Conservation (phyloP, 805 yeast species). For the Candida tibetensis region DNA sequence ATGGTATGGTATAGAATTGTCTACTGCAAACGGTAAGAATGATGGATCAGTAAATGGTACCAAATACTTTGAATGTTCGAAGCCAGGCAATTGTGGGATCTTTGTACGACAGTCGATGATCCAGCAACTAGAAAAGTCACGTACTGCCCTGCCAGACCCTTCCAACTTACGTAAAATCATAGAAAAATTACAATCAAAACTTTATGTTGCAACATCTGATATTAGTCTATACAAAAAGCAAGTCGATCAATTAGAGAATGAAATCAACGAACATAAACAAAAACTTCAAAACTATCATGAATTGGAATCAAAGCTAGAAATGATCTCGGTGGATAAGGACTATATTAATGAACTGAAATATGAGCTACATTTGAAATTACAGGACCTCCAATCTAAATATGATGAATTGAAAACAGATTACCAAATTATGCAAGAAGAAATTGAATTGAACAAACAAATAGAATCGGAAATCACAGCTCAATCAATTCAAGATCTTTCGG, state of each 20-base stretch:
- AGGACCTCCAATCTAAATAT: slow-evolving; percentile 26
- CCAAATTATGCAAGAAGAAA: slow-evolving; percentile 32
- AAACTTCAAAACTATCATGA: neutral
- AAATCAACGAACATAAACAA: slow-evolving; percentile 7
- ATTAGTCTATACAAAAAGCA: slow-evolving; percentile 18
- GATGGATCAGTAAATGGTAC: slow-evolving; percentile 47
- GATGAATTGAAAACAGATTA: slow-evolving; percentile 28
- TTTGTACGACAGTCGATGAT: slow-evolving; percentile 45
- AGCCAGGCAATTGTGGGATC: slow-evolving; percentile 39
- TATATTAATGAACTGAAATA: slow-evolving; percentile 34
- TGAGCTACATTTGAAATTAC: slow-evolving; percentile 23
- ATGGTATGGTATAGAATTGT: slow-evolving; percentile 52
- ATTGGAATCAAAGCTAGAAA: slow-evolving; percentile 27
- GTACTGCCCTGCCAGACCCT: neutral
- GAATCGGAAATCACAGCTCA: slow-evolving; percentile 28
- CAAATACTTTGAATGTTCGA: slow-evolving; percentile 40
- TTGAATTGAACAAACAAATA: slow-evolving; percentile 35
- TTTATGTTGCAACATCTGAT: slow-evolving; percentile 32
- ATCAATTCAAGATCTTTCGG: slow-evolving; percentile 10
- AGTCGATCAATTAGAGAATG: slow-evolving; percentile 14
- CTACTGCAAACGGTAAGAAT: slow-evolving; percentile 42
- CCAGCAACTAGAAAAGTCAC: slow-evolving; percentile 7
- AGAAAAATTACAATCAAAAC: slow-evolving; percentile 45
- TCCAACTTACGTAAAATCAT: slow-evolving; percentile 25
- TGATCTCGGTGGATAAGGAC: slow-evolving; percentile 43